A percentile compares a stretch with the other conserved stretches of the same genome.
These are phyloP conservation scores for Talaromyces sp. DNA, from an alignment of 2,329 filamentous ascomycete species.

Conservation along the genomic window DNA sequence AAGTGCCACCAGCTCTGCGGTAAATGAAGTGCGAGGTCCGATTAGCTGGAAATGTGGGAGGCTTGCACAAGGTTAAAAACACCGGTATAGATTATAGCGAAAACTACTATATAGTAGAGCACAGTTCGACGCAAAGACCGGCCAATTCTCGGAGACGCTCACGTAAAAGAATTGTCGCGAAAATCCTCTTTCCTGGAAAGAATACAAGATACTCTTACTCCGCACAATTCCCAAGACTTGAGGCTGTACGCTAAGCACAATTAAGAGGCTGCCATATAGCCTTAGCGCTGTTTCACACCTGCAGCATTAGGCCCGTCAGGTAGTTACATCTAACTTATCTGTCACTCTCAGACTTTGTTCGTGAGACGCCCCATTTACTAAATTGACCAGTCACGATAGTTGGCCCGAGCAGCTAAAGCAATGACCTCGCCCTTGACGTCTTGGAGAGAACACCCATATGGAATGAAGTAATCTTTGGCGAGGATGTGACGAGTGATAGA, in stretches of 20 bases:
- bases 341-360: background rate
- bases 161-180: background rate
- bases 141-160: background rate
- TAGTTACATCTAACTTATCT: constrained; percentile 3
- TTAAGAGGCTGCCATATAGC: constrained; percentile 1
- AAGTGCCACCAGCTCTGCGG: background rate
- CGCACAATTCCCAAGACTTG: background rate
- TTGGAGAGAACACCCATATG: constrained; percentile 2
- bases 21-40: background rate
- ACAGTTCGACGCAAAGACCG: background rate
- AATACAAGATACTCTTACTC: background rate
- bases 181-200: background rate
- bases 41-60: background rate
- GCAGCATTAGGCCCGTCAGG: background rate
- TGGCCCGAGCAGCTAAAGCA: background rate
- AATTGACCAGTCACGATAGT: background rate
- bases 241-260: background rate
- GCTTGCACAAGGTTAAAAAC: background rate
- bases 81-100: background rate
- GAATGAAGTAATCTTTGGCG: constrained; percentile 6
- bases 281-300: constrained; percentile 8
- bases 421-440: background rate
- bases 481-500: background rate
- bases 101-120: no score
- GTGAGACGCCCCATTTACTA: background rate